These are phyloP conservation scores for Syzygium oleosum DNA, from an alignment of 345 rosid genomes.

Conservation along the genomic window DNA sequence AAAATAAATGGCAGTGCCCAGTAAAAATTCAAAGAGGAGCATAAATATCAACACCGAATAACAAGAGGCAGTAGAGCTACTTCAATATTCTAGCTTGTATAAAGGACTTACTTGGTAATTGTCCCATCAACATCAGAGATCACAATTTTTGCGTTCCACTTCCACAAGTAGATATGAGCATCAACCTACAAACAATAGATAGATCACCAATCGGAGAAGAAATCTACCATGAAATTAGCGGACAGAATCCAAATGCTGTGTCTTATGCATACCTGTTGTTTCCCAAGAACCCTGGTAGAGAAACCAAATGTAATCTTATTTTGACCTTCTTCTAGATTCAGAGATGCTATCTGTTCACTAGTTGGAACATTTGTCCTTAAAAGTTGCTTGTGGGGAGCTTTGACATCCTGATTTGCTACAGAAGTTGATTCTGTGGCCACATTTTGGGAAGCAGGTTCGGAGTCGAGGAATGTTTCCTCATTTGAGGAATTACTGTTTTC, in stretches of 20 bases:
- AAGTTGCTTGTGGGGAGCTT: slow-evolving; percentile 59
- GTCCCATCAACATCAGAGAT: slow-evolving; percentile 97
- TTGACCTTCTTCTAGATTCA: slow-evolving; percentile 91
- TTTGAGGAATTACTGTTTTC: slow-evolving; percentile 45
- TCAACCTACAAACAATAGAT: slow-evolving; percentile 44
- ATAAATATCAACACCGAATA: neutral
- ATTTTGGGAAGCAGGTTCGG: slow-evolving; percentile 48
- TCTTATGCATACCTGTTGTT: slow-evolving; percentile 56
- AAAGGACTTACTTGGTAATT: slow-evolving; percentile 63
- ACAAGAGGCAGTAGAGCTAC: neutral
- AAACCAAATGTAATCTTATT: slow-evolving; percentile 78
- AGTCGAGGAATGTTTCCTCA: slow-evolving; percentile 75
- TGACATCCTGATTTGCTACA: slow-evolving; percentile 19
- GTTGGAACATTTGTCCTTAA: slow-evolving; percentile 77
- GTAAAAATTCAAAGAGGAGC: neutral
- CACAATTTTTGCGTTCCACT: slow-evolving; percentile 86
- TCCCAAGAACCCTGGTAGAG: slow-evolving; percentile 83
- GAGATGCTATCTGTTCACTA: slow-evolving; percentile 76
- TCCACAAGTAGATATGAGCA: slow-evolving; percentile 91
- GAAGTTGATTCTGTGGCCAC: slow-evolving; percentile 20
- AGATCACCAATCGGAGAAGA: neutral
- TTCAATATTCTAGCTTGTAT: neutral
- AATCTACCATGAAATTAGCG: neutral
- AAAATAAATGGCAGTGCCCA: neutral
- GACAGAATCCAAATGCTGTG: neutral